A percentile compares a stretch with the other conserved stretches of the same genome.
Evolutionary conservation across 352 stramenopile genomes (phyloP).

Genomic region (Globisporangium paroecandrum): DNA sequence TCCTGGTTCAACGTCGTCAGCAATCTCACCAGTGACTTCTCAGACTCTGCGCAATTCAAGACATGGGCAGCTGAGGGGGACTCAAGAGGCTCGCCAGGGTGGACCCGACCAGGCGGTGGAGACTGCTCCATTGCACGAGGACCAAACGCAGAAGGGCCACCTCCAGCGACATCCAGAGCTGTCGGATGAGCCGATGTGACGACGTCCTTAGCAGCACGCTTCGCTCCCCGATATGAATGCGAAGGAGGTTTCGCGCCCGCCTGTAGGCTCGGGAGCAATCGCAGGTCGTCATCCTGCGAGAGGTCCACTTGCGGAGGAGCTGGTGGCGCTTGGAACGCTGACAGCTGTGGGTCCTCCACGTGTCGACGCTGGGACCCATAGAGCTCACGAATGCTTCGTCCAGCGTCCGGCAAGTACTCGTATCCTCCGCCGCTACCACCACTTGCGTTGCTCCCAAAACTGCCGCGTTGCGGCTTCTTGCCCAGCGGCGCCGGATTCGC

Average conservation of each 20-base stretch:
- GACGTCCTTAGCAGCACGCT: conserved; percentile 54
- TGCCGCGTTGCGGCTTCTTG: conserved; percentile 10
- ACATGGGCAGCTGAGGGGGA: conserved; percentile 55
- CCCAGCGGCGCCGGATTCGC: background rate
- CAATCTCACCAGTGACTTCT: conserved; percentile 62
- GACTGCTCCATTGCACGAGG: conserved; percentile 4
- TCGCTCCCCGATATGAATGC: conserved; percentile 19
- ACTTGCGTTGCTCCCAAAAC: background rate
- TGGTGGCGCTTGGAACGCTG: background rate
- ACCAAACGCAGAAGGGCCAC: background rate
- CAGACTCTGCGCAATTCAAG: conserved; percentile 63
- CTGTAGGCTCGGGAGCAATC: conserved; percentile 5
- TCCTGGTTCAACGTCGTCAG: conserved; percentile 62
- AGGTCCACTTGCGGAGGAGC: background rate
- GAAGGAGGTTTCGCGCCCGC: conserved; percentile 13
- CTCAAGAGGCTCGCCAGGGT: conserved; percentile 16
- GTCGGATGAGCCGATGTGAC: background rate
- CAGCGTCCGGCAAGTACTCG: conserved; percentile 7
- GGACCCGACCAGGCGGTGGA: background rate
- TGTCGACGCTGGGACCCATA: background rate
- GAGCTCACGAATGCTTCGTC: conserved; percentile 1
- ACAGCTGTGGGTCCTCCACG: background rate
- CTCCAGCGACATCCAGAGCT: background rate
- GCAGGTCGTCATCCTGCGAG: background rate
- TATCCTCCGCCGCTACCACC: background rate